Evolutionary conservation across 169 alveolate genomes (phyloP).

Genomic region (Cryptosporidium tyzzeri): DNA sequence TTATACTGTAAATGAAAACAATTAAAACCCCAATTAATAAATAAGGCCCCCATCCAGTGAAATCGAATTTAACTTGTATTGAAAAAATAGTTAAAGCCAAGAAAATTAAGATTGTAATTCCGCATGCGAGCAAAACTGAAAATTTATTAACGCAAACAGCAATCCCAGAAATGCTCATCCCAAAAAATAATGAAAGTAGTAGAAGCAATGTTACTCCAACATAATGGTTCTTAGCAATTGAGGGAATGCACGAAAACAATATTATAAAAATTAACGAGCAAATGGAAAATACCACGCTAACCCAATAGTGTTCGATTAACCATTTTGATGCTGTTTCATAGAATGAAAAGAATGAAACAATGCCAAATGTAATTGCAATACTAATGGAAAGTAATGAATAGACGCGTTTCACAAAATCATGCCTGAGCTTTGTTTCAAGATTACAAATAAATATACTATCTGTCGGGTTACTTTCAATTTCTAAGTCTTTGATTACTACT

Average conservation of each 20-base stretch:
- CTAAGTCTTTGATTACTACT: conserved; percentile 22
- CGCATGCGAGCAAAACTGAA: conserved; percentile 82
- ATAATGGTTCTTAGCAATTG: conserved; percentile 75
- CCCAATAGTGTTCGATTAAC: conserved; percentile 62
- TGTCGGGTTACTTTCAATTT: neutral
- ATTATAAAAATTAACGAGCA: conserved; percentile 77
- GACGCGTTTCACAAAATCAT: conserved; percentile 87
- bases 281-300: conserved; percentile 70
- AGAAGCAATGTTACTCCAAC: conserved; percentile 41
- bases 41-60: conserved; percentile 84
- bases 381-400: conserved; percentile 84
- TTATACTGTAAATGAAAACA: conserved; percentile 75
- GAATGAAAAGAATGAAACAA: conserved; percentile 74
- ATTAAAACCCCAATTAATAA: conserved; percentile 77
- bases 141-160: conserved; percentile 76
- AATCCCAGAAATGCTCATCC: conserved; percentile 75
- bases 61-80: conserved; percentile 85
- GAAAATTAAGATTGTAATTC: conserved; percentile 82
- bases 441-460: neutral
- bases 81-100: conserved; percentile 84
- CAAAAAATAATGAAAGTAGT: conserved; percentile 75
- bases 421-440: conserved; percentile 78
- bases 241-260: conserved; percentile 73
- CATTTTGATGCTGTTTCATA: conserved; percentile 74
- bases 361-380: conserved; percentile 81